Conservation (phyloP, 2,329 filamentous ascomycete genomes). For the Endocalyx cinctus region DNA sequence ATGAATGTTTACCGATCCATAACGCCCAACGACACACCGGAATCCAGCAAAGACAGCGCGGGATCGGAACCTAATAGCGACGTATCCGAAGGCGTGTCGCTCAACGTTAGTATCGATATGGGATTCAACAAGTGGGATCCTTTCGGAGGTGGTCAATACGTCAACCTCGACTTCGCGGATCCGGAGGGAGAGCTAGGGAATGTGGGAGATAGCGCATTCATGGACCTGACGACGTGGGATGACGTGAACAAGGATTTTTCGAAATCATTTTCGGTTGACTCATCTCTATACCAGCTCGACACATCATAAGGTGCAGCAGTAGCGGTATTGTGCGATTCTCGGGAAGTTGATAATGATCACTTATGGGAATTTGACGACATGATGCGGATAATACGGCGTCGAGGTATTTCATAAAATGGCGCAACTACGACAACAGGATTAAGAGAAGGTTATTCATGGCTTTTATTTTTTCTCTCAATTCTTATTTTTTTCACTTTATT, state of each 20-base stretch:
- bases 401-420: no score
- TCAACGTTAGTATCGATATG: conserved; percentile 42
- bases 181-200: conserved; percentile 18
- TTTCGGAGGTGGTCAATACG: conserved; percentile 41
- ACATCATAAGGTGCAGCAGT: conserved; percentile 19
- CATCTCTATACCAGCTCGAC: conserved; percentile 38
- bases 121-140: conserved; percentile 44
- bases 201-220: conserved; percentile 17
- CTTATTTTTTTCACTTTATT: no score
- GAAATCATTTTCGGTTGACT: conserved; percentile 51
- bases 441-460: no score
- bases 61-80: conserved; percentile 59
- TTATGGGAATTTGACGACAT: no score
- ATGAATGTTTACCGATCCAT: conserved; percentile 49
- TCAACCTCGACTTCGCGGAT: conserved; percentile 36
- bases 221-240: conserved; percentile 38
- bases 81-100: conserved; percentile 48
- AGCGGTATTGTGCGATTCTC: neutral
- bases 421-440: no score
- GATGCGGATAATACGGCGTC: no score
- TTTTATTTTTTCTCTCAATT: no score
- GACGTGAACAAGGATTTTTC: conserved; percentile 46
- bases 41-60: conserved; percentile 58
- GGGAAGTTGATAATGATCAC: neutral
- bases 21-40: conserved; percentile 60